These are phyloP conservation scores for Diaporthe velutina DNA, from an alignment of 2,329 filamentous ascomycete genomes.

Conservation along the genomic window DNA sequence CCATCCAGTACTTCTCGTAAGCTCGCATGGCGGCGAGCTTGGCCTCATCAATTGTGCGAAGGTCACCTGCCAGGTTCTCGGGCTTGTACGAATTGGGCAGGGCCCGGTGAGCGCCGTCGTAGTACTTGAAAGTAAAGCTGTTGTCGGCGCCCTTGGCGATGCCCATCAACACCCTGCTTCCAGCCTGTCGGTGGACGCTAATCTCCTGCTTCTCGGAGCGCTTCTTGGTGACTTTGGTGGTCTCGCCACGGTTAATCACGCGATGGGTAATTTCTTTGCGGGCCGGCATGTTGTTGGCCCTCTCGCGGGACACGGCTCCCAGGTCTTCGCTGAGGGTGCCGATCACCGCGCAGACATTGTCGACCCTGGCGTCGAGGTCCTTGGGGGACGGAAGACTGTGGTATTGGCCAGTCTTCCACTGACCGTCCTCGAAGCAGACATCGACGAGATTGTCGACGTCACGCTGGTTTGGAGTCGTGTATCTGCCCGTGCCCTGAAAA, in stretches of 20 bases:
- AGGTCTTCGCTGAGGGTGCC: not conserved
- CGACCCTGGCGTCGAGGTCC: not conserved
- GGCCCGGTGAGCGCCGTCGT: too few relatives aligned
- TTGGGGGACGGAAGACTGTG: not conserved
- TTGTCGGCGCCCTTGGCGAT: not conserved
- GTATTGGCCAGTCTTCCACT: not conserved
- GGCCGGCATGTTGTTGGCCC: not conserved
- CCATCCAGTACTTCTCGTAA: too few relatives aligned
- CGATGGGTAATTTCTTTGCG: not conserved
- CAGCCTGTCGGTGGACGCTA: not conserved
- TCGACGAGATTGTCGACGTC: not conserved
- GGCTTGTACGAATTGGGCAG: too few relatives aligned
- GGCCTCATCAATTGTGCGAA: too few relatives aligned
- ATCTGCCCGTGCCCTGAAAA: not conserved
- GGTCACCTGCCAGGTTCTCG: too few relatives aligned
- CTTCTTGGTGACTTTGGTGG: not conserved
- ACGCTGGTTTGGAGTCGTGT: not conserved
- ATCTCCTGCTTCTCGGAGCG: not conserved
- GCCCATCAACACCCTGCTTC: not conserved
- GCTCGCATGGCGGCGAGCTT: too few relatives aligned
- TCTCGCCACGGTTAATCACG: not conserved
- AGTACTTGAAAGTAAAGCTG: not conserved
- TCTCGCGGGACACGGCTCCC: not conserved
- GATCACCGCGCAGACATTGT: not conserved
- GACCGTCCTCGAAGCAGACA: not conserved